Evolutionary conservation across 768 basidiomycete species (phyloP), one percentile per base, ranked within the genome.

Genomic region (Glaciozyma martinii): DNA sequence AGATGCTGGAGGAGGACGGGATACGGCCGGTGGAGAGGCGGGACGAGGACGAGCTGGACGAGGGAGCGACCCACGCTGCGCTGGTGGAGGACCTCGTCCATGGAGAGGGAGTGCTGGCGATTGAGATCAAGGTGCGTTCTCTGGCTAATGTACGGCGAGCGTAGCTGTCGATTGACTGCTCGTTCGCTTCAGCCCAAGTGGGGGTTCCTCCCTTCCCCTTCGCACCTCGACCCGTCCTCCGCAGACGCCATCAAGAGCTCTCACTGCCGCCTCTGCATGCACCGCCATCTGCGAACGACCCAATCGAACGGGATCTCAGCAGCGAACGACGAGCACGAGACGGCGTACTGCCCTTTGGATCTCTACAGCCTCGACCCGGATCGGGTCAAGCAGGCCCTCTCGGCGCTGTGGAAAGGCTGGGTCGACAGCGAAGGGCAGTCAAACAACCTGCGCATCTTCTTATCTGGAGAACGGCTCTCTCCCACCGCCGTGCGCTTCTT

Each of bases 201-300:
- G 93, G 90, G 85, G 5, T 95, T 99, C 76, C 77, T 97, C 46
- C 91, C 94, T 3, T 80, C 79, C 40, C 73, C 81, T 8, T 68
- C 72, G 3, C 81, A 86, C 76, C 79, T 92, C 44, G 86, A 90
- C 9, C 71, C 79, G 5, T 76, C 78, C 46, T 87, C 85, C 1
- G 79, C 76, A 19, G 65, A 72, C 1, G 37, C 37, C 37, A 76
- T 84, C 70, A 97, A 97, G 79, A 79, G 80, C 10, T 77, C 76
- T 46, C 86, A 87, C 21, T 94, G 92, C 78, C 83, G 94, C 68
- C 93, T 90, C 76, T 92, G 90, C 75, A 88, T 97, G 86, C 90
- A 97, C 75, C 37, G 37, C 4, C 43, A 25, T 72, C 75, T 29
- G 71, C 75, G 42, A 72, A 78, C 40, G 32, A 33, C 78, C 9